Evolutionary conservation across 805 yeast genomes (phyloP).

Genomic region (Lipomyces orientalis): DNA sequence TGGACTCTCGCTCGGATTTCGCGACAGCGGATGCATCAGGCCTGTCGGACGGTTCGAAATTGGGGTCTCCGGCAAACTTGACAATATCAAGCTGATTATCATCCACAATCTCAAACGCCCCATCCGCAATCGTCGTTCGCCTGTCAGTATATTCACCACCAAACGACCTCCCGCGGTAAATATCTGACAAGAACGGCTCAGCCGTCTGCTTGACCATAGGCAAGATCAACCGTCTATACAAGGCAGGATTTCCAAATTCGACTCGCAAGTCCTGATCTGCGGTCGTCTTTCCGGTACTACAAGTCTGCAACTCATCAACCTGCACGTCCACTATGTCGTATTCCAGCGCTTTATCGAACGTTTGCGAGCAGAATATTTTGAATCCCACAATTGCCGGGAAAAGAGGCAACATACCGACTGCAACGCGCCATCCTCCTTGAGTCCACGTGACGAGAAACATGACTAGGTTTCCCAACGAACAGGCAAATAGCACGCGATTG

Average conservation of each 20-base stretch:
- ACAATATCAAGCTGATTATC: conserved; percentile 27
- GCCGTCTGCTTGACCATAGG: conserved; percentile 31
- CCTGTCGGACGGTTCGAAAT: conserved; percentile 11
- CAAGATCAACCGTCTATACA: conserved; percentile 26
- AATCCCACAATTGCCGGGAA: conserved; percentile 41
- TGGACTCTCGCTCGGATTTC: not conserved
- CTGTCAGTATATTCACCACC: not conserved
- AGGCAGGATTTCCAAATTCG: conserved; percentile 31
- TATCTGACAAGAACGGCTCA: conserved; percentile 6
- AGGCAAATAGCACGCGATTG: conserved; percentile 45
- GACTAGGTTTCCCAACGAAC: conserved; percentile 47
- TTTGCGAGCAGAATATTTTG: conserved; percentile 39
- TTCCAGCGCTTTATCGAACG: conserved; percentile 17
- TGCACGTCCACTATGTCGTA: conserved; percentile 7
- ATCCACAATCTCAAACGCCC: conserved; percentile 28
- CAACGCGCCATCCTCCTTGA: conserved; percentile 46
- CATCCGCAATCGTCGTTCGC: conserved; percentile 15
- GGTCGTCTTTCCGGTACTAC: not conserved
- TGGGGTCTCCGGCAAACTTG: conserved; percentile 22
- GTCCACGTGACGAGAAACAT: conserved; percentile 48
- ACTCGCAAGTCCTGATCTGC: conserved; percentile 18
- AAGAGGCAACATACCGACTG: conserved; percentile 45
- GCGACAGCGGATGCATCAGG: not conserved
- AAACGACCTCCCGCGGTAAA: conserved; percentile 7
- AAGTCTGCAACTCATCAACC: conserved; percentile 6